Evolutionary conservation across 1,284 basidiomycete species (phyloP).

Genomic region (Tilletia indica): DNA sequence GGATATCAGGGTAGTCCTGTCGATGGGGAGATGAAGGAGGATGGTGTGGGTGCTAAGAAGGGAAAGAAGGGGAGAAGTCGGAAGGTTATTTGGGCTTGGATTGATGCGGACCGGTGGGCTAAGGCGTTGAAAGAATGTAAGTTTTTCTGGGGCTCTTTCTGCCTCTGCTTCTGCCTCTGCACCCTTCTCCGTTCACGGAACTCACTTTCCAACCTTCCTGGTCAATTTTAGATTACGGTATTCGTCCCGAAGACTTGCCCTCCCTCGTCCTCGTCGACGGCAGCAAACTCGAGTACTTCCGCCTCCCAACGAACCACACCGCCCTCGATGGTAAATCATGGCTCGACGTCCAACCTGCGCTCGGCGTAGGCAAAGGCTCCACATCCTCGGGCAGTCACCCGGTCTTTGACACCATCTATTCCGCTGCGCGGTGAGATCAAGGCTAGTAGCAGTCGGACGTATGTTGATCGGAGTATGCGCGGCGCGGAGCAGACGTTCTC

Average conservation of each 20-base stretch:
- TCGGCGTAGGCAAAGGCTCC: background rate
- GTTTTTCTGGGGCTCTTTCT: background rate
- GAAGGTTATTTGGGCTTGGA: conserved; percentile 45
- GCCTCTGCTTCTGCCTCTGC: too few species aligned
- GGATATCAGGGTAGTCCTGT: conserved; percentile 18
- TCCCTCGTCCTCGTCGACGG: conserved; percentile 39
- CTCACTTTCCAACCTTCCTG: too few species aligned
- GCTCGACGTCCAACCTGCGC: conserved; percentile 7
- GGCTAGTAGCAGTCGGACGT: conserved; percentile 28
- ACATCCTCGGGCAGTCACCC: conserved; percentile 15
- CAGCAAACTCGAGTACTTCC: conserved; percentile 33
- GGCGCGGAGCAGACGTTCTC: conserved; percentile 29
- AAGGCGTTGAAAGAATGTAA: conserved; percentile 34
- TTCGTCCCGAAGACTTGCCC: conserved; percentile 30
- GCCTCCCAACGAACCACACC: conserved; percentile 23
- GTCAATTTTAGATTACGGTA: conserved; percentile 26
- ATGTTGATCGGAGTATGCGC: conserved; percentile 33
- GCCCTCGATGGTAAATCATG: conserved; percentile 11
- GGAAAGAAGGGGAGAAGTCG: background rate
- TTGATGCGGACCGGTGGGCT: conserved; percentile 49
- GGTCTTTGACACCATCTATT: conserved; percentile 27
- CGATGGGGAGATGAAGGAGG: conserved; percentile 1
- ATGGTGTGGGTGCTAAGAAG: background rate
- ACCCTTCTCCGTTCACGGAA: background rate
- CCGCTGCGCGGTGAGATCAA: conserved; percentile 26